Evolutionary conservation across 139 green algal species (phyloP).

Genomic region (Tetradesmus lagerheimii): DNA sequence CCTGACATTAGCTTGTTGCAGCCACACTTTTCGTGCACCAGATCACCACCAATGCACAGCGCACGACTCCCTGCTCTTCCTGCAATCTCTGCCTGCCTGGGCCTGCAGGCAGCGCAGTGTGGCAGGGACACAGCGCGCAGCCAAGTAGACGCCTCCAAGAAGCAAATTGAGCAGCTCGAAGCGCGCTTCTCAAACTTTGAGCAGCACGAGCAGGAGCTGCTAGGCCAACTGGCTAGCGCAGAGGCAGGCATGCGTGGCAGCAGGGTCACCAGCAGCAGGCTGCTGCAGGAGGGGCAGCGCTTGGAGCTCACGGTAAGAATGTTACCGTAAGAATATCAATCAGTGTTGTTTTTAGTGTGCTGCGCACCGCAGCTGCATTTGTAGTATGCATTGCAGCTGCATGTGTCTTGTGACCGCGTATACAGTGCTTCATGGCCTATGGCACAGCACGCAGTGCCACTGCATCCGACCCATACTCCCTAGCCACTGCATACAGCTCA

Average conservation of each 20-base stretch:
- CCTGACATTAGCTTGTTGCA: too few species aligned
- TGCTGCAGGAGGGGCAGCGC: constrained; percentile 34
- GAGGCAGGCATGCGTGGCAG: constrained; percentile 24
- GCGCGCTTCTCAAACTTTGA: not conserved
- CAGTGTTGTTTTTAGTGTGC: too few species aligned
- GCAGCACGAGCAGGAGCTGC: not conserved
- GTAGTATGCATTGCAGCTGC: too few species aligned
- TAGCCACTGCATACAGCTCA: too few species aligned
- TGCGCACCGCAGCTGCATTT: too few species aligned
- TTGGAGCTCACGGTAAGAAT: constrained; percentile 1
- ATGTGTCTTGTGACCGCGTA: too few species aligned
- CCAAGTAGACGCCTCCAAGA: not conserved
- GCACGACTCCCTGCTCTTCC: not conserved
- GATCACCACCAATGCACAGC: not conserved
- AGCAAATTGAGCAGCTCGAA: constrained; percentile 23
- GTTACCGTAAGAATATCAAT: not conserved
- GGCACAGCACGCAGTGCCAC: too few species aligned
- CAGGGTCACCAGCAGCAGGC: constrained; percentile 18
- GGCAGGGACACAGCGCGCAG: not conserved
- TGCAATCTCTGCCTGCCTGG: not conserved
- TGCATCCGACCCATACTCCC: too few species aligned
- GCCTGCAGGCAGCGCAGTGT: not conserved
- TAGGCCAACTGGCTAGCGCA: constrained; percentile 16
- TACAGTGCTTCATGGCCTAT: too few species aligned
- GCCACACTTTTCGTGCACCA: too few species aligned